phyloP scores from a whole-genome alignment of 139 green algal species.

The Zygnema circumcarinatum region DNA sequence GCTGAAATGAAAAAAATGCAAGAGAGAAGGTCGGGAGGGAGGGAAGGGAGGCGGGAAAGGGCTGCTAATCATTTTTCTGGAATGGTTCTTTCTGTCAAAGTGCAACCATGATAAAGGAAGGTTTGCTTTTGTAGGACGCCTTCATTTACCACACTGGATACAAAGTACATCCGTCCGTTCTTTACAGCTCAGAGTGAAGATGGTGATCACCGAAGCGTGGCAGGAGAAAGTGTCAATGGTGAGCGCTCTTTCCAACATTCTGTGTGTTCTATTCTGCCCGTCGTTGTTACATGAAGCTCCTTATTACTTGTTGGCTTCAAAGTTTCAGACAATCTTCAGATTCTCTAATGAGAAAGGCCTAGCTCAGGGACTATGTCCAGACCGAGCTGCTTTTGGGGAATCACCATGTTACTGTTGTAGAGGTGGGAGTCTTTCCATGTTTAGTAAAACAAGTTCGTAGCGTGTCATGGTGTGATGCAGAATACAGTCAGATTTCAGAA shows the following conservation, averaged over 20 bases:
- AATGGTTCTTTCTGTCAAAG: background rate
- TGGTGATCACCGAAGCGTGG: constrained; percentile 14
- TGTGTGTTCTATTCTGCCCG: background rate
- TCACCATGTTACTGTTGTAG: background rate
- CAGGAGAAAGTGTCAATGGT: background rate
- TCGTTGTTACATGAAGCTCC: background rate
- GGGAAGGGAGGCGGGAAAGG: background rate
- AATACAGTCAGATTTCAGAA: too few relatives aligned
- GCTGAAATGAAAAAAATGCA: too few relatives aligned
- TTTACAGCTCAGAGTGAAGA: constrained; percentile 34
- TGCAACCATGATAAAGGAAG: background rate
- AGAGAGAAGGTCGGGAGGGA: background rate
- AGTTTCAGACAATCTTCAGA: too few relatives aligned
- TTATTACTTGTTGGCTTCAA: background rate
- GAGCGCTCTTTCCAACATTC: background rate
- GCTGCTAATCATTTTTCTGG: background rate
- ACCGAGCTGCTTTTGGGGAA: background rate
- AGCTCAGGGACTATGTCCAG: background rate
- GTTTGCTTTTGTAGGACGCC: background rate
- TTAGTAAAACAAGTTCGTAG: too few relatives aligned
- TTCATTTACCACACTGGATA: constrained; percentile 32
- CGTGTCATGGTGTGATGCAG: too few relatives aligned
- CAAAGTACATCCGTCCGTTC: constrained; percentile 51
- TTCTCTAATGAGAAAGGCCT: too few relatives aligned
- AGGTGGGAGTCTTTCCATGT: too few relatives aligned